phyloP scores from a whole-genome alignment of 306 rosid species.

The Pueraria montana region DNA sequence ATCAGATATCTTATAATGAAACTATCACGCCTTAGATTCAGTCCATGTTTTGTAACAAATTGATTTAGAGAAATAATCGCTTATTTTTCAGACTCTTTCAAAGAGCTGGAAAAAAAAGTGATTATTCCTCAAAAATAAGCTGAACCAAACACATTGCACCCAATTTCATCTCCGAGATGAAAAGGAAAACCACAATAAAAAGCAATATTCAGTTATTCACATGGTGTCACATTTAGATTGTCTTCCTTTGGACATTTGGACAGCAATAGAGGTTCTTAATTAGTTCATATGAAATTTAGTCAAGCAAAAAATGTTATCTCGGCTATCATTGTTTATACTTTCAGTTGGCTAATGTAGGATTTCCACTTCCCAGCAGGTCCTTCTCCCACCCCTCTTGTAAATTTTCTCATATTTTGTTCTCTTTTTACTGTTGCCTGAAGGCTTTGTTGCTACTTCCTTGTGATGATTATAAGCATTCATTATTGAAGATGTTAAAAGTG shows the following conservation, averaged over 20 bases:
- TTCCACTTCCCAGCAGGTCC: constrained; percentile 29
- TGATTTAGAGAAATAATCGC: no score
- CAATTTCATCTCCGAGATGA: background rate
- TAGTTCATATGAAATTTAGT: constrained; percentile 29
- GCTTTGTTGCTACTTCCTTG: constrained; percentile 25
- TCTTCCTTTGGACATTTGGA: constrained; percentile 21
- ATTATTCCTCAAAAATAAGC: no score
- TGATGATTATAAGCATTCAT: constrained; percentile 16
- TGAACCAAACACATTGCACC: background rate
- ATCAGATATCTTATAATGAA: background rate
- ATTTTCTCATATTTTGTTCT: background rate
- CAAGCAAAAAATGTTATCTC: constrained; percentile 4
- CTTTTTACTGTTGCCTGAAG: constrained; percentile 31
- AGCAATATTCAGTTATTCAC: background rate
- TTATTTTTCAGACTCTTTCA: no score
- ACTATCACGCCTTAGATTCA: constrained; percentile 12
- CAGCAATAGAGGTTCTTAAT: background rate
- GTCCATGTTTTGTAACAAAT: no score
- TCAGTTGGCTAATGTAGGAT: constrained; percentile 13
- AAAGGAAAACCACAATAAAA: background rate
- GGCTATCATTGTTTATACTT: constrained; percentile 7
- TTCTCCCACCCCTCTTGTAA: background rate
- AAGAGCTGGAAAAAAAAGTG: no score
- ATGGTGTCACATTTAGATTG: constrained; percentile 16
- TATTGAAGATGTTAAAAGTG: constrained; percentile 15